These are phyloP conservation scores for Daldinia loculata DNA, from an alignment of 495 filamentous ascomycete genomes.

Conservation along the genomic window DNA sequence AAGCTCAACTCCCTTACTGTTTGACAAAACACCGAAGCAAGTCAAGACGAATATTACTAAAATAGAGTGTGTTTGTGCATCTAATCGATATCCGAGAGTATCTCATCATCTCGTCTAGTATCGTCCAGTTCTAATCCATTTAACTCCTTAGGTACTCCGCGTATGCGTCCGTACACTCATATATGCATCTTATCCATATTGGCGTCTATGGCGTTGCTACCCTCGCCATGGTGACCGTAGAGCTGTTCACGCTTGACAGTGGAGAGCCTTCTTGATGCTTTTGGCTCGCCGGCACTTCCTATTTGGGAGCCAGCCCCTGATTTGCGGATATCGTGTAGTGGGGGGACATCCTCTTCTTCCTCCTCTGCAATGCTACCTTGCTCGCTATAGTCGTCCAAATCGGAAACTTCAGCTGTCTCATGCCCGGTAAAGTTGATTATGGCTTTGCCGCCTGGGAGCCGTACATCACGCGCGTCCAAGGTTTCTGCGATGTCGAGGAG, in stretches of 20 bases:
- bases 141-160: not conserved
- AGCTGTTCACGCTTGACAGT: slow-evolving; percentile 21
- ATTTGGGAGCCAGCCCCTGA: not conserved
- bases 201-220: slow-evolving; percentile 9
- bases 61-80: not conserved
- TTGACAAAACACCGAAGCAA: not conserved
- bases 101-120: not conserved
- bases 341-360: slow-evolving; percentile 21
- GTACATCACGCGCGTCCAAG: slow-evolving; percentile 65
- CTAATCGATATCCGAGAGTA: not conserved
- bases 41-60: not conserved
- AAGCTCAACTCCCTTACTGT: too few relatives aligned
- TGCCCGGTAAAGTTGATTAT: slow-evolving; percentile 26
- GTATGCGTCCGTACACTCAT: not conserved
- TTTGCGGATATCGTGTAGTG: slow-evolving; percentile 11
- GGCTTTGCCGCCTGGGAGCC: slow-evolving; percentile 58
- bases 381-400: slow-evolving; percentile 26
- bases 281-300: not conserved
- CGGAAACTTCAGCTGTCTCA: slow-evolving; percentile 35
- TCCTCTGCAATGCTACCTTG: slow-evolving; percentile 10
- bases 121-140: not conserved
- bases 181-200: slow-evolving; percentile 44
- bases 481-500: slow-evolving; percentile 84
- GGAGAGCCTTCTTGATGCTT: slow-evolving; percentile 20
- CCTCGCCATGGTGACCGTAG: not conserved